A percentile compares a stretch with the other conserved stretches of the same genome.
Conservation (phyloP, 2,329 filamentous ascomycete genomes). For the Polychaeton citri region DNA sequence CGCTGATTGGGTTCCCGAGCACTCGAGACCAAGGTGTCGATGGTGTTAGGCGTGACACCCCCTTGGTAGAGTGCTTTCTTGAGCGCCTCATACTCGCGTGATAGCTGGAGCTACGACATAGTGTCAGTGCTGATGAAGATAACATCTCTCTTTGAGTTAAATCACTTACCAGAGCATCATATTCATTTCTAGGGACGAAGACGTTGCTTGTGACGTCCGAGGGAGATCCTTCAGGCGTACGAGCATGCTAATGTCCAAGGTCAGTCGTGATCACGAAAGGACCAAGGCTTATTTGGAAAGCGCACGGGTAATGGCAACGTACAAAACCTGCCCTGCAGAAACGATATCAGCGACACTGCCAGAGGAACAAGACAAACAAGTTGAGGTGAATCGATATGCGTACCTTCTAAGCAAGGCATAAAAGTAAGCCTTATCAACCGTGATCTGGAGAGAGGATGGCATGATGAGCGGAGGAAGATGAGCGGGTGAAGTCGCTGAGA, state of each 20-base stretch:
- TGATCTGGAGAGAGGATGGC: constrained; percentile 32
- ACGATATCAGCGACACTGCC: too few species aligned
- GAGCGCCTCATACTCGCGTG: constrained; percentile 41
- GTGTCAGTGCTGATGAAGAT: constrained; percentile 2
- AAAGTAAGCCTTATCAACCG: constrained; percentile 47
- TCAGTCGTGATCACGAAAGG: too few species aligned
- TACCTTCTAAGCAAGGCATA: constrained; percentile 50
- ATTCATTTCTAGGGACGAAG: constrained; percentile 46
- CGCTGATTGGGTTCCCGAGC: constrained; percentile 7
- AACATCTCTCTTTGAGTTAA: neutral
- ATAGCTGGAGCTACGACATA: constrained; percentile 22
- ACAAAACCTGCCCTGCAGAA: neutral
- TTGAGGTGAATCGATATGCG: constrained; percentile 29
- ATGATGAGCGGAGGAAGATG: too few species aligned
- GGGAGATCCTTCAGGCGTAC: too few species aligned
- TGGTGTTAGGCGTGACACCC: constrained; percentile 35
- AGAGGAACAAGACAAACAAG: too few species aligned
- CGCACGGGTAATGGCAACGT: too few species aligned
- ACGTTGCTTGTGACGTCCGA: too few species aligned
- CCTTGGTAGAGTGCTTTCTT: constrained; percentile 36
- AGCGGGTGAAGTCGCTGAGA: too few species aligned
- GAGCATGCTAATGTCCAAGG: too few species aligned
- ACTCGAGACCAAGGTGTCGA: constrained; percentile 33
- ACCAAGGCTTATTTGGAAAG: too few species aligned
- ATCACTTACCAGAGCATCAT: constrained; percentile 44